Conservation (phyloP, 352 stramenopile genomes). For the Aphanomyces cochlioides region DNA sequence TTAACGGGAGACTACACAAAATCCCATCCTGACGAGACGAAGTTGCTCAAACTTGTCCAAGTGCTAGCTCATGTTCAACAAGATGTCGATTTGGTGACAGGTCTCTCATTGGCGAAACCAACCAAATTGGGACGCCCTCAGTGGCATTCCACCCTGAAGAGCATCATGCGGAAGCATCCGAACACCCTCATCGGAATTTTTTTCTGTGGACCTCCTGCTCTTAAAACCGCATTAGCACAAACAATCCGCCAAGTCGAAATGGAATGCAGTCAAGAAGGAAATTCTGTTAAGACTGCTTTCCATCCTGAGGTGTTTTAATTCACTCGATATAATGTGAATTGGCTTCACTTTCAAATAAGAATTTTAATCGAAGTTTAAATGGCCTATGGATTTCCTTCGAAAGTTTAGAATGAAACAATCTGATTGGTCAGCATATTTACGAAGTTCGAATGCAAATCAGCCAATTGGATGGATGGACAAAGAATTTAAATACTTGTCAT, state of each 20-base stretch:
- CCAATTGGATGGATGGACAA: too few species aligned
- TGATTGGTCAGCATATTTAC: too few species aligned
- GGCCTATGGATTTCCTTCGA: too few species aligned
- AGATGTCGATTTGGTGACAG: constrained; percentile 2
- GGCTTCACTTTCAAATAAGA: not conserved
- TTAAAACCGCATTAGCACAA: not conserved
- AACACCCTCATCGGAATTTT: not conserved
- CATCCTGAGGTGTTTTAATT: constrained; percentile 18
- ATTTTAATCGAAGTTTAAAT: too few species aligned
- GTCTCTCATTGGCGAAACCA: not conserved
- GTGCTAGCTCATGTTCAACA: not conserved
- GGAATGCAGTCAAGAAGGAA: not conserved
- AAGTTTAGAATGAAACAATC: too few species aligned
- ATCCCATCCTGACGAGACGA: not conserved
- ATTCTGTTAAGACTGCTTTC: not conserved
- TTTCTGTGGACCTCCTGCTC: not conserved
- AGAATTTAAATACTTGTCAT: too few species aligned
- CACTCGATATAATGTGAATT: not conserved
- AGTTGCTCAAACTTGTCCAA: not conserved
- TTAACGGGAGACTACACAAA: constrained; percentile 40
- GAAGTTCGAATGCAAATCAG: too few species aligned
- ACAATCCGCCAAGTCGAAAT: constrained; percentile 1
- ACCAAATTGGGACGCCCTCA: not conserved
- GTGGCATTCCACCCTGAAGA: not conserved
- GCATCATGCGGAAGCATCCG: not conserved